Conservation (phyloP, 331 rosid genomes). For the Rhamnella rubrinervis region DNA sequence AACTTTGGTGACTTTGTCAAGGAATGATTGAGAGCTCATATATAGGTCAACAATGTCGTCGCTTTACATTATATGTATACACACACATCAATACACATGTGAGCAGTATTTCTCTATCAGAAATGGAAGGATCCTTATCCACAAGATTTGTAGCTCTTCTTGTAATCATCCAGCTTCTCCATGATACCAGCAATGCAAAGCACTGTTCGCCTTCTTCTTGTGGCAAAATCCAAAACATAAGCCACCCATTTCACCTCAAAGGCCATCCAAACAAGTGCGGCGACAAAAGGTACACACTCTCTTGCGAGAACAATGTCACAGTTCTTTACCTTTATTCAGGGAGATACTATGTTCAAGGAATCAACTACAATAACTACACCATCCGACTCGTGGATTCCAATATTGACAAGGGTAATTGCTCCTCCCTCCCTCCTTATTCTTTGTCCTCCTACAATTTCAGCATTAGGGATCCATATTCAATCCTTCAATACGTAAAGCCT, state of each 20-base stretch:
- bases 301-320: slow-evolving; percentile 29
- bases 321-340: neutral
- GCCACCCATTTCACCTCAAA: slow-evolving; percentile 31
- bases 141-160: no score
- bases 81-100: no score
- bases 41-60: no score
- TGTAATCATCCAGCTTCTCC: no score
- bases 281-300: neutral
- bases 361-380: slow-evolving; percentile 34
- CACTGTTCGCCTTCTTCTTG: slow-evolving; percentile 22
- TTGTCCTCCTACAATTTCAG: neutral
- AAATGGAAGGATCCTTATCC: no score
- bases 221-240: slow-evolving; percentile 28
- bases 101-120: no score
- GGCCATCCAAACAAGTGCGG: slow-evolving; percentile 18
- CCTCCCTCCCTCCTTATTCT: slow-evolving; percentile 8
- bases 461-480: neutral
- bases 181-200: no score
- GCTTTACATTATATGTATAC: no score
- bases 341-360: slow-evolving; percentile 25
- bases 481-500: neutral
- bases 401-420: slow-evolving; percentile 6
- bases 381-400: slow-evolving; percentile 23
- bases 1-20: no score
- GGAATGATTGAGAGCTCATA: no score